A percentile compares a stretch with the other conserved stretches of the same genome.
phyloP scores from a whole-genome alignment of 108 stramenopile genomes.

The Aurantiochytrium sp. region DNA sequence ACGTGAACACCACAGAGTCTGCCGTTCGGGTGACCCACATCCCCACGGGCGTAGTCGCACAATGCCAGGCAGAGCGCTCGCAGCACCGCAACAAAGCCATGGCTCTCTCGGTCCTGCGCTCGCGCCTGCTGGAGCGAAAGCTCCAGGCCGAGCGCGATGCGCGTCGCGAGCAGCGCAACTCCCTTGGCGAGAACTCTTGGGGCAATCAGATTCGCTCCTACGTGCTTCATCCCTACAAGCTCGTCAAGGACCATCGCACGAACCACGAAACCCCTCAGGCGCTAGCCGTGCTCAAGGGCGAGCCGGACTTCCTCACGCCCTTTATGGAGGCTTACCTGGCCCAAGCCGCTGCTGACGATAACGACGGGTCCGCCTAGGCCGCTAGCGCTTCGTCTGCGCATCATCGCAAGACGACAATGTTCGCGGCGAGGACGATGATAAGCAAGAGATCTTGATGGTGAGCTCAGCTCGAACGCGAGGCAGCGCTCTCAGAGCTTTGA shows the following conservation, averaged over 20 bases:
- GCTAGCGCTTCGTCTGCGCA: no score
- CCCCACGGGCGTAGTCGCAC: conserved; percentile 87
- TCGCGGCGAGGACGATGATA: no score
- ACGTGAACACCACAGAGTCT: conserved; percentile 96
- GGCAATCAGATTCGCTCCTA: conserved; percentile 95
- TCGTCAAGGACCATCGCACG: conserved; percentile 88
- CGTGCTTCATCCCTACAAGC: conserved; percentile 92
- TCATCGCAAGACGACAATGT: no score
- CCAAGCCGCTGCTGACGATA: neutral
- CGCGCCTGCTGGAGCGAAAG: conserved; percentile 67
- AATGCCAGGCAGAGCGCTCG: conserved; percentile 91
- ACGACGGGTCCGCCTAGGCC: no score
- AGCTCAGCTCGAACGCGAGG: no score
- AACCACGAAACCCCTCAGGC: conserved; percentile 77
- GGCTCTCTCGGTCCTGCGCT: conserved; percentile 78
- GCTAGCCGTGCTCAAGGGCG: conserved; percentile 77
- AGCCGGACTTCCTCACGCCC: conserved; percentile 38
- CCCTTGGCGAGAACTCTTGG: conserved; percentile 64
- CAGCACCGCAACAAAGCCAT: conserved; percentile 94
- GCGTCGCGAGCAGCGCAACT: conserved; percentile 36
- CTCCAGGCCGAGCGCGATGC: conserved; percentile 53
- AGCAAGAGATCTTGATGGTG: no score
- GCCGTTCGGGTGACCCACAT: conserved; percentile 94
- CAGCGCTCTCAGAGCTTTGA: no score
- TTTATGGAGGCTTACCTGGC: conserved; percentile 11